A percentile compares a stretch with the other conserved stretches of the same genome.
Evolutionary conservation across 179 eudicot species (phyloP).

Genomic region (Vitellaria paradoxa): DNA sequence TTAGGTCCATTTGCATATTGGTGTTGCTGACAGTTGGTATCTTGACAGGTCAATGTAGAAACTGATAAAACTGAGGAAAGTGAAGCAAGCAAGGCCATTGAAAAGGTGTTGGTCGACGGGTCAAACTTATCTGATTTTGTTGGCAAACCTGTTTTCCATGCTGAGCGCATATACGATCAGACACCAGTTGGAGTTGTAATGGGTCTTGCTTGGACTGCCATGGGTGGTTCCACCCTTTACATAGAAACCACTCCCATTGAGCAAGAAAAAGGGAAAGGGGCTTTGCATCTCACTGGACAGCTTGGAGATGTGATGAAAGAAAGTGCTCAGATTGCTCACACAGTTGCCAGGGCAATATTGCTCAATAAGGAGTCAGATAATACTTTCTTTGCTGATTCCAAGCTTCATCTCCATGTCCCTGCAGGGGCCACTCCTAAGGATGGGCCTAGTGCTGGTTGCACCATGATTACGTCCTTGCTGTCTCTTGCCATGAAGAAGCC

Average conservation of each 20-base stretch:
- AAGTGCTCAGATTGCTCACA: slow-evolving; percentile 96
- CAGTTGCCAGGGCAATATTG: slow-evolving; percentile 74
- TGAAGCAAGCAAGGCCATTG: slow-evolving; percentile 37
- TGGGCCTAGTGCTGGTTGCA: slow-evolving; percentile 99
- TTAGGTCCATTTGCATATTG: background rate
- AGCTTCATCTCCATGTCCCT: slow-evolving; percentile 97
- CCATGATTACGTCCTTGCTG: slow-evolving; percentile 92
- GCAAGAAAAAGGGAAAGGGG: slow-evolving; percentile 91
- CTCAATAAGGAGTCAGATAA: slow-evolving; percentile 57
- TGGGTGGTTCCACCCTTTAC: slow-evolving; percentile 98
- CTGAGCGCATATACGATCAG: slow-evolving; percentile 87
- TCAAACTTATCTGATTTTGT: slow-evolving; percentile 81
- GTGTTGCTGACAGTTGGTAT: slow-evolving; percentile 3
- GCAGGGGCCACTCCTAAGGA: slow-evolving; percentile 99
- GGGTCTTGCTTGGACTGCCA: slow-evolving; percentile 99
- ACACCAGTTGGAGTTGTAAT: slow-evolving; percentile 93
- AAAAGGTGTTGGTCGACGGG: slow-evolving; percentile 65
- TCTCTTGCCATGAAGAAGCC: slow-evolving; percentile 83
- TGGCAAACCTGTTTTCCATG: slow-evolving; percentile 98
- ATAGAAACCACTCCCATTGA: slow-evolving; percentile 76
- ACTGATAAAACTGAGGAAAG: slow-evolving; percentile 29
- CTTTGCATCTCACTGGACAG: slow-evolving; percentile 83
- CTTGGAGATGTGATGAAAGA: slow-evolving; percentile 99
- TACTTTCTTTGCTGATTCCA: slow-evolving; percentile 65
- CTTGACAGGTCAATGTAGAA: slow-evolving; percentile 40